Conservation (phyloP, 352 stramenopile genomes). For the Phytopythium kandeliae region DNA sequence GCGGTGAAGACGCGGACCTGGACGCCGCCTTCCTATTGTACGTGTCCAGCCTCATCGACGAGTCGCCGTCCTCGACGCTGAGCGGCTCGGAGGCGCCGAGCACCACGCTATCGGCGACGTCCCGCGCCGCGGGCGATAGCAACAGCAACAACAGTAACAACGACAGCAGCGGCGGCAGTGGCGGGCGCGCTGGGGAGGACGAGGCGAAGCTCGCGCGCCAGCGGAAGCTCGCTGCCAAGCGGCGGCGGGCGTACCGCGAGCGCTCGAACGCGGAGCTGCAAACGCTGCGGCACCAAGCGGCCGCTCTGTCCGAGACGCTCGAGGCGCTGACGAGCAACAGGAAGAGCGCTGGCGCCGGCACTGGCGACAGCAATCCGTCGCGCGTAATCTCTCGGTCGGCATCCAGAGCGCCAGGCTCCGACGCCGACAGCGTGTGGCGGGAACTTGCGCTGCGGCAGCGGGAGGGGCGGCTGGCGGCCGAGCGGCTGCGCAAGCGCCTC, state of each 20-base stretch:
- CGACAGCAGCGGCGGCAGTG: not conserved
- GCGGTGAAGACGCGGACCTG: not conserved
- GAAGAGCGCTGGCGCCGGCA: not conserved
- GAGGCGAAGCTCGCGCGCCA: not conserved
- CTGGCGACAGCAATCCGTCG: not conserved
- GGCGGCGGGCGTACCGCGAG: constrained; percentile 6
- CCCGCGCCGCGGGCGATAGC: not conserved
- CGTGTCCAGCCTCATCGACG: constrained; percentile 2
- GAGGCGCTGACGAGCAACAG: constrained; percentile 1
- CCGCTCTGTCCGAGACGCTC: not conserved
- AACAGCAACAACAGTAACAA: not conserved
- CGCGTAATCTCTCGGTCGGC: not conserved
- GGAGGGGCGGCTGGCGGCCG: constrained; percentile 3
- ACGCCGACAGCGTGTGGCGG: not conserved
- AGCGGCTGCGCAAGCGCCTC: constrained; percentile 2
- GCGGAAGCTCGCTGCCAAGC: not conserved
- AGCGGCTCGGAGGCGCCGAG: too few relatives aligned
- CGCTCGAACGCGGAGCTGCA: constrained; percentile 4
- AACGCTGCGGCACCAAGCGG: not conserved
- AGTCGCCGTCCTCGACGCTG: not conserved
- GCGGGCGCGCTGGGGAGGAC: not conserved
- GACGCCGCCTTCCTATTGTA: constrained; percentile 2
- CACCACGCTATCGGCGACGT: not conserved
- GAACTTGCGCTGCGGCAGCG: constrained; percentile 5
- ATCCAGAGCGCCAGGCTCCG: not conserved